Conservation (phyloP, 495 filamentous ascomycete species). For the Aspergillus carlsbadensis region DNA sequence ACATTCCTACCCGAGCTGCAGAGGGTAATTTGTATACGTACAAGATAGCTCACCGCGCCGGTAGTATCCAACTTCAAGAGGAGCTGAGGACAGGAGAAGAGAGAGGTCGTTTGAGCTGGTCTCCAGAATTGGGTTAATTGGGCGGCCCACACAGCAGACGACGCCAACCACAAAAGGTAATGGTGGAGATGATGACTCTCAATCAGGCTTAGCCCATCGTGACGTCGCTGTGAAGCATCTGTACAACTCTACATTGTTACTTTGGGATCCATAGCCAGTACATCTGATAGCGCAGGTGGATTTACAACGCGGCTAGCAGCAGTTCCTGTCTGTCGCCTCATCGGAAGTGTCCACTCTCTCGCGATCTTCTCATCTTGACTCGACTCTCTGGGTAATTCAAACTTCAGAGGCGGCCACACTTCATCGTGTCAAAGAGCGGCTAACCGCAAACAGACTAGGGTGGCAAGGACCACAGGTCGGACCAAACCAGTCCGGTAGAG, state of each 20-base stretch:
- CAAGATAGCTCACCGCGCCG: constrained; percentile 3
- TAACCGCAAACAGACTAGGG: constrained; percentile 4
- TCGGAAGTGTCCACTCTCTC: not conserved
- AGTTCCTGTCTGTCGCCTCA: too few species aligned
- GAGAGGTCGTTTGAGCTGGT: not conserved
- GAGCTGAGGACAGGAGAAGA: not conserved
- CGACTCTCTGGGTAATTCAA: too few species aligned
- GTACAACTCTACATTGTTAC: constrained; percentile 9
- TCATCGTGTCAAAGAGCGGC: not conserved
- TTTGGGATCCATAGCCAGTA: not conserved
- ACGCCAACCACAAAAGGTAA: not conserved
- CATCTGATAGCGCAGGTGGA: too few species aligned
- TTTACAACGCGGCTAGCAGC: too few species aligned
- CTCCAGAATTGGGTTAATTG: constrained; percentile 1
- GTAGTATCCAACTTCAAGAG: constrained; percentile 1
- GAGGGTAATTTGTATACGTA: not conserved
- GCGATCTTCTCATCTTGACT: too few species aligned
- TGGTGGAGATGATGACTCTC: constrained; percentile 1
- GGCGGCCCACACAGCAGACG: not conserved
- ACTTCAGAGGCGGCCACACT: not conserved
- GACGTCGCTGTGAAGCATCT: constrained; percentile 29
- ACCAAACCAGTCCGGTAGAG: constrained; percentile 22
- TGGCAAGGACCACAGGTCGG: constrained; percentile 14
- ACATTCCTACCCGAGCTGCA: too few species aligned
- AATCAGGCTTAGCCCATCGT: constrained; percentile 23